Evolutionary conservation across 208 protist genomes (phyloP), one percentile per base, ranked within the genome.

Genomic region (Wallacemonas sp.): DNA sequence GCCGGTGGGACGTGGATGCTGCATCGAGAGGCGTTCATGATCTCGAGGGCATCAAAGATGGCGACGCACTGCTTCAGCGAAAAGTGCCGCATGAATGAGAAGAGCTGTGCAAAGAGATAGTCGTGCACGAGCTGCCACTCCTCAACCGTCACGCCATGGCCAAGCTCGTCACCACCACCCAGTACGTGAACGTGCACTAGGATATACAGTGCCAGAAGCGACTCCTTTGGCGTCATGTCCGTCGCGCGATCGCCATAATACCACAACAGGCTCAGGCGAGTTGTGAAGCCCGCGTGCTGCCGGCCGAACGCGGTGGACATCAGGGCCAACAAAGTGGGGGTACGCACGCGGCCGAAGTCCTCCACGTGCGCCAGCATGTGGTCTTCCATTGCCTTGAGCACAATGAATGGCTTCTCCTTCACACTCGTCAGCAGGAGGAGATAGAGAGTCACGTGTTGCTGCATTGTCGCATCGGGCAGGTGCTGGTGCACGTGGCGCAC

Each of bases 21-120:
- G 66, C 73, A 71, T 5, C 67, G 29, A 11, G 82, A 88, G 46
- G 83, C n/a, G 26, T 77, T 78, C 19, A 92, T 76, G 38, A 78
- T 23, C 57, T 92, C 86, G 16, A 79, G 55, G 49, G 75, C 67
- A 27, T 86, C 83, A 17, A 92, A 56, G n/a, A 82, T 47, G 24
- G 44, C 58, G 11, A 92, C 62, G 39, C 80, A 87, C 32, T 85
- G 73, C 6, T 33, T 33, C 1, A 74, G 34, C 16, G 67, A 74
- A 64, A 89, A 68, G 21, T 72, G 47, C 33, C 47, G 47, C 0
- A 66, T 44, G 64, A 74, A 47, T 1, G 77, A 36, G 47, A 83
- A 87, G 11, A 86, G 32, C 56, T 89, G 82, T 6, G 78, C 86
- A 47, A 89, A 89, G 11, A 92, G 54, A 14, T 56, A 68, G 16